Evolutionary conservation across 2,329 filamentous ascomycete species (phyloP), one percentile per base, ranked within the genome.

Genomic region (Emericellopsis cladophorae): DNA sequence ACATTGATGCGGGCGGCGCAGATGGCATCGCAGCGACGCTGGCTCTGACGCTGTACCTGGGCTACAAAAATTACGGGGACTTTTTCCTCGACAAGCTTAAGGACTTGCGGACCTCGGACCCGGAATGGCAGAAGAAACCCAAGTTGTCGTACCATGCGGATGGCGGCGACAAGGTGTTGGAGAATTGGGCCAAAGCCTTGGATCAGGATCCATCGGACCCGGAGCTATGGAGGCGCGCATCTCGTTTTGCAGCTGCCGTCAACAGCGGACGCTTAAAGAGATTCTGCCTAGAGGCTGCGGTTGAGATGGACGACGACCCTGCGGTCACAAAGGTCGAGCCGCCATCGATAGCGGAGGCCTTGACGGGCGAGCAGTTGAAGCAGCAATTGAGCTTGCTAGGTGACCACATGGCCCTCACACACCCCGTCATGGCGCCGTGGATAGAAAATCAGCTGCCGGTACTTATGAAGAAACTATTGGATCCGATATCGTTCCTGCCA

Each of bases 21-120:
- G 87, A 93, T 48, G 81, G 77, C 23, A 78, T 79, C 2, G 85
- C 81, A 14, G 92, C 83, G 54, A 90, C 82, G 38, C 66, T 96
- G 9, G 81, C 86, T 0, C 89, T 95, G 54, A 88, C 93, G 10
- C 71, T 96, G 16, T 95, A 95, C 53, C 73, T 98, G 7, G 84
- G 90, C 1, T 87, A 93, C 67, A 98, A 96, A 60, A 98, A 96
- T 51, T 81, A 90, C 61, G 92, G 88, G 34, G 86, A 96, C 54
- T 95, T 94, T 54, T 68, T 82, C 43, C 68, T 98, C n/a, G 90
- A 98, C 41, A 60, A 56, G 40, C 49, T 61, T 4, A 62, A 58
- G 42, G 61, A 64, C 16, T 42, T 47, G 29, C 43, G 39, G 5
- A 42, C 42, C n/a, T 56, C 67, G 64, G 43, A 75, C 82, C 49